Percentiles rank a stretch among this genome's conserved stretches.
phyloP scores from a whole-genome alignment of 352 stramenopile genomes.

The Halophytophthora batemanensis region DNA sequence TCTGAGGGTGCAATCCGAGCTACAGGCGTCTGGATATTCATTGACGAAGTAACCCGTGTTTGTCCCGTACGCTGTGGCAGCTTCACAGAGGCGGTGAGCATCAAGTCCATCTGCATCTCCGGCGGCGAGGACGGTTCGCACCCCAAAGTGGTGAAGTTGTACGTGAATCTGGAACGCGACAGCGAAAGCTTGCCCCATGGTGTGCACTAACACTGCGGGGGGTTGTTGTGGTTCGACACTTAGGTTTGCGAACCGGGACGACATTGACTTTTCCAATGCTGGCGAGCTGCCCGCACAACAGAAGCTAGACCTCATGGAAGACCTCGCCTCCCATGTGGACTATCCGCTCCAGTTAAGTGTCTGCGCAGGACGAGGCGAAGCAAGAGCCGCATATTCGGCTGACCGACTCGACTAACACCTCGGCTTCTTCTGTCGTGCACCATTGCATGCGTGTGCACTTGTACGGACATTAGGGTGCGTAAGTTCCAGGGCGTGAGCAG shows the following conservation, averaged over 20 bases:
- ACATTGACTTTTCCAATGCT: conserved; percentile 86
- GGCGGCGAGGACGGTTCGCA: conserved; percentile 72
- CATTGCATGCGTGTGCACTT: conserved; percentile 2
- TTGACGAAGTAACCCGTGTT: not conserved
- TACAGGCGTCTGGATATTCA: not conserved
- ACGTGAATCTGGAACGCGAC: conserved; percentile 4
- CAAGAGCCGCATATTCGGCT: not conserved
- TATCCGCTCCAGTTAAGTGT: conserved; percentile 69
- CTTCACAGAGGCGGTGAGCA: conserved; percentile 85
- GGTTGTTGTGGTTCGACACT: conserved; percentile 3
- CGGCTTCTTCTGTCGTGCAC: not conserved
- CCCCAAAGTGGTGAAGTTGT: conserved; percentile 84
- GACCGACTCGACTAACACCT: not conserved
- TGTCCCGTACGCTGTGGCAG: conserved; percentile 10
- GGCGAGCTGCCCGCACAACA: conserved; percentile 72
- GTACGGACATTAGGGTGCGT: conserved; percentile 41
- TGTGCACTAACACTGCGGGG: not conserved
- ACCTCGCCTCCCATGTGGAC: conserved; percentile 56
- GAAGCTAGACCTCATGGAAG: conserved; percentile 74
- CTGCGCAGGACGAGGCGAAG: too few relatives aligned
- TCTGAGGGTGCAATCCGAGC: not conserved
- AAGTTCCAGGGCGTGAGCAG: conserved; percentile 87
- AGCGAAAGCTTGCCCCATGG: not conserved
- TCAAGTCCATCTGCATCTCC: conserved; percentile 87
- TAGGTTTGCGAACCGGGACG: conserved; percentile 77